Base-by-base conservation (phyloP, 2,329 filamentous ascomycete genomes). In the Fusarium pseudograminearum region DNA sequence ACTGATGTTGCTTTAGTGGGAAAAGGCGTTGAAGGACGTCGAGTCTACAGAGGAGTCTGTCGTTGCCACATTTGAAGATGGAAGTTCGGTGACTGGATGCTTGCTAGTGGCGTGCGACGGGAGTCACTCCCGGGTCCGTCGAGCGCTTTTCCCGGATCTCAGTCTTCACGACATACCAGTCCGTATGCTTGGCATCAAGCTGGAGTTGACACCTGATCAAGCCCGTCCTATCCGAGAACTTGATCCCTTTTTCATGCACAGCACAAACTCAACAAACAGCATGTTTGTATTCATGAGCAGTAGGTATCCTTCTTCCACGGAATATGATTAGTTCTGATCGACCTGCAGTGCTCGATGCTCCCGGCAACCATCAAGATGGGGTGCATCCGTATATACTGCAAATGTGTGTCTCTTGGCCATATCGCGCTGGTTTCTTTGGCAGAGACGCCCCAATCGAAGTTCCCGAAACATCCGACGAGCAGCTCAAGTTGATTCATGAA, bases 181-280 rank as follows among this genome's bases (percentile, higher is more conserved):
- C 5, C 78, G 83, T 33, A 73, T 86, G 46, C 75, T 87, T 3
- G 86, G 86, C 4, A 78, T 82, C 12, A 84, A 81, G 42, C 70
- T 83, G 9, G 69, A 80, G 1, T 80, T 84, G 34, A 77, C 80
- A 0, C 74, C 79, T 0, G 77, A 80, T 18, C 76, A 85, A 40
- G 79, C 84, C 20, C 73, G 76, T 2, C 80, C 81, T 0, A 78
- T 87, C 4, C 78, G 79, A 8, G 77, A 77, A 3, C 79, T 87
- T 1, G 86, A 89, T 55, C 83, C 86, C 0, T 86, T 83, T 42
- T 86, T 88, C 51, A 80, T 88, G 22, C 86, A 88, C 52, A 86
- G 86, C 0, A 81, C 82, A 1, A 81, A 87, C 38, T 85, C 86
- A 0, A 75, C 79, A 28, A 84, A 85, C 6, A 80, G 85, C 42